phyloP scores from a whole-genome alignment of 2,329 filamentous ascomycete genomes.

The Xylaria sp. region DNA sequence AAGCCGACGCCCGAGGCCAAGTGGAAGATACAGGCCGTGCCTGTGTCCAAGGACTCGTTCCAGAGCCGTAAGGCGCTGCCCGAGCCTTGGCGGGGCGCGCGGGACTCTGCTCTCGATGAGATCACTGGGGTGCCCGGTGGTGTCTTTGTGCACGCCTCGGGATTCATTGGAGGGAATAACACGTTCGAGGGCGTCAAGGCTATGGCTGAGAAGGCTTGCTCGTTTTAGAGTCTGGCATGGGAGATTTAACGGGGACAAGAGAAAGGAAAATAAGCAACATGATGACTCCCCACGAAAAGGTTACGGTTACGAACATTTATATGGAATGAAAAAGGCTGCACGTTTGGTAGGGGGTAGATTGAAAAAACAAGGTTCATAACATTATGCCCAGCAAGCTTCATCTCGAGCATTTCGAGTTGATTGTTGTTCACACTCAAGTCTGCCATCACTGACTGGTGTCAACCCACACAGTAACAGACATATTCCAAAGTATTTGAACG shows the following conservation, averaged over 20 bases:
- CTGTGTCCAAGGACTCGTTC: slow-evolving; percentile 85
- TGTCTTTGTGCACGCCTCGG: slow-evolving; percentile 92
- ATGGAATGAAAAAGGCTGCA: slow-evolving; percentile 10
- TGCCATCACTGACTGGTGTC: not conserved
- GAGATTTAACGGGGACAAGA: not conserved
- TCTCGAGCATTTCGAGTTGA: not conserved
- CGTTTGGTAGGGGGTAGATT: slow-evolving; percentile 20
- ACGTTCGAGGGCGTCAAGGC: slow-evolving; percentile 87
- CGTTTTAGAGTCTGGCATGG: slow-evolving; percentile 46
- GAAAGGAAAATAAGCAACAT: not conserved
- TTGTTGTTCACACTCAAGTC: not conserved
- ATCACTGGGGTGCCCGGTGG: slow-evolving; percentile 75
- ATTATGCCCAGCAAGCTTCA: not conserved
- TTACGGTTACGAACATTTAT: slow-evolving; percentile 3
- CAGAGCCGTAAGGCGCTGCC: slow-evolving; percentile 91
- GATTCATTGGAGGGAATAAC: slow-evolving; percentile 96
- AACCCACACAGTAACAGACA: not conserved
- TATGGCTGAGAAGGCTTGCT: slow-evolving; percentile 84
- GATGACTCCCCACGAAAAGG: not conserved
- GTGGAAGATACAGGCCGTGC: slow-evolving; percentile 96
- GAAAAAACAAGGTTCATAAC: slow-evolving; percentile 10
- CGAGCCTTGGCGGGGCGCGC: slow-evolving; percentile 89
- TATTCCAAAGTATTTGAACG: not conserved
- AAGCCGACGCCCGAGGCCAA: slow-evolving; percentile 78
- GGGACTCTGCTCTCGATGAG: slow-evolving; percentile 85